Evolutionary conservation across 2,329 filamentous ascomycete species (phyloP).

Genomic region (Truncatella angustata): DNA sequence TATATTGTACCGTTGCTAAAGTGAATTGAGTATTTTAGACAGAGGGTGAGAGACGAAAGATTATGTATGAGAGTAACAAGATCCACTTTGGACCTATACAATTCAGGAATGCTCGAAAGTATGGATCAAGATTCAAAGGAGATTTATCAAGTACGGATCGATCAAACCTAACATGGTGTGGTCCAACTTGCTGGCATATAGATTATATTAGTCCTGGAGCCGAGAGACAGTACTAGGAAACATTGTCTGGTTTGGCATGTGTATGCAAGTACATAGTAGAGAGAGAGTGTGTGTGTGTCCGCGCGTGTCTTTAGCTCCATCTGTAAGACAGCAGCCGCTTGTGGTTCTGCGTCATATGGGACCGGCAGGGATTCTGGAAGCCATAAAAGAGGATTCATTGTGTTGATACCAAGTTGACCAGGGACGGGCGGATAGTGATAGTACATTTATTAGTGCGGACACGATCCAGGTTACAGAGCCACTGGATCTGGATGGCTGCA

Average conservation of each 20-base stretch:
- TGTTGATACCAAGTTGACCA: conserved; percentile 17
- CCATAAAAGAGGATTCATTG: conserved; percentile 29
- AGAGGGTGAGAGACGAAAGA: background rate
- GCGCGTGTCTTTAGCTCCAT: conserved; percentile 29
- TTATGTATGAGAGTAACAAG: conserved; percentile 12
- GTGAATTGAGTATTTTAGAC: background rate
- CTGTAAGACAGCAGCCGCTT: conserved; percentile 29
- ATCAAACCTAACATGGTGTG: conserved; percentile 26
- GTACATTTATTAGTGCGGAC: conserved; percentile 6
- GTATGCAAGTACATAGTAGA: conserved; percentile 30
- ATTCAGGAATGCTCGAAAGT: conserved; percentile 26
- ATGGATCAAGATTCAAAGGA: conserved; percentile 23
- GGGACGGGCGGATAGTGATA: conserved; percentile 12
- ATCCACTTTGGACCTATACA: conserved; percentile 10
- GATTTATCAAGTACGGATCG: conserved; percentile 25
- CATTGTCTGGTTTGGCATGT: conserved; percentile 34
- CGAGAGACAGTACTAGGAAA: conserved; percentile 33
- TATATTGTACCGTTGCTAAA: background rate
- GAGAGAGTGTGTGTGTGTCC: conserved; percentile 28
- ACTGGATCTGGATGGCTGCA: conserved; percentile 19
- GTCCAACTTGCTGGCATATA: conserved; percentile 27
- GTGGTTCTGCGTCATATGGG: conserved; percentile 35
- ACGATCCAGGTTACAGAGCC: background rate
- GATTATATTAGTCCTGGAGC: conserved; percentile 35
- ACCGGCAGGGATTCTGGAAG: conserved; percentile 32